Percentiles rank a stretch among this genome's conserved stretches.
These are phyloP conservation scores for Oryza punctata DNA, from an alignment of 176 grass and related monocot genomes.

Conservation along the genomic window DNA sequence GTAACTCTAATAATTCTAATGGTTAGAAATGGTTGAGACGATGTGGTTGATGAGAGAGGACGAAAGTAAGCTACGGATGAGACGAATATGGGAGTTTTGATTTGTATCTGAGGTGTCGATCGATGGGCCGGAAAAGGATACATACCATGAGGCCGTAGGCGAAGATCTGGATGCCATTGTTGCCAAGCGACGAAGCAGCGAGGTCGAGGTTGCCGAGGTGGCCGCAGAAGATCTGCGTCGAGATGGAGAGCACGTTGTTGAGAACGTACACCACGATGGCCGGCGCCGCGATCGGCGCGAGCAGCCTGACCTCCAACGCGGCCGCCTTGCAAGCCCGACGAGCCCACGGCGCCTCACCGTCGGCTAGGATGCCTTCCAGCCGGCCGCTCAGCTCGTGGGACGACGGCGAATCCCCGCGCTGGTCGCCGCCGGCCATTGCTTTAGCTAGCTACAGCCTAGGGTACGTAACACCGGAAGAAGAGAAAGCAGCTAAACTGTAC, in stretches of 20 bases:
- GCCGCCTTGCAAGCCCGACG: neutral
- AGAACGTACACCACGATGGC: neutral
- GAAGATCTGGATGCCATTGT: constrained; percentile 72
- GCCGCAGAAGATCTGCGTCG: neutral
- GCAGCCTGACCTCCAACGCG: neutral
- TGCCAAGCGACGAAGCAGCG: constrained; percentile 35
- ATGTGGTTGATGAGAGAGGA: no score
- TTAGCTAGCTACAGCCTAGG: neutral
- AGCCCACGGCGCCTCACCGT: neutral
- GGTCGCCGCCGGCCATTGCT: neutral
- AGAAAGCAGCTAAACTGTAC: no score
- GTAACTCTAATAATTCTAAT: no score
- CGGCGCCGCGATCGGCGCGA: neutral
- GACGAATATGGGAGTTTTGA: no score
- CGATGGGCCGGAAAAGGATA: no score
- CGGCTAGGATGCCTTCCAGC: no score
- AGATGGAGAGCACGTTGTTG: neutral
- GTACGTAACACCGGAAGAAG: no score
- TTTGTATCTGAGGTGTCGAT: no score
- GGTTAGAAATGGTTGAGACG: no score
- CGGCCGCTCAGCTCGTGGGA: no score
- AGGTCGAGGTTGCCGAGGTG: neutral
- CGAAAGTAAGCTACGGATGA: no score
- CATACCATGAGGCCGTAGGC: constrained; percentile 75
- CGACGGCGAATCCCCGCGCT: no score